Conservation (phyloP, 495 filamentous ascomycete genomes). For the Cudoniella acicularis region DNA sequence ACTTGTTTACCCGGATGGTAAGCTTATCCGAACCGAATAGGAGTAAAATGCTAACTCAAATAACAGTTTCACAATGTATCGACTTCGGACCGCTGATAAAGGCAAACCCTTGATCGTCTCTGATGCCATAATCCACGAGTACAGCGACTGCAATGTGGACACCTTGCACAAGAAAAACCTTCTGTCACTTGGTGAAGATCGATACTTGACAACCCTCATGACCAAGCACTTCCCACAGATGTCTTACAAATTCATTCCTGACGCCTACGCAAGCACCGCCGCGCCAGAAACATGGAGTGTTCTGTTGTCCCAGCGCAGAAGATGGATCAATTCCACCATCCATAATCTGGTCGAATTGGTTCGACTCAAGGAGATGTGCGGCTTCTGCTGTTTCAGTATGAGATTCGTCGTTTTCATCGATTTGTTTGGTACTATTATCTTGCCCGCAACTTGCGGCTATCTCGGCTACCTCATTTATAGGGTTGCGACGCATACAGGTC, state of each 20-base stretch:
- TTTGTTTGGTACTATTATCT: slow-evolving; percentile 87
- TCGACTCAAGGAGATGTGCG: slow-evolving; percentile 84
- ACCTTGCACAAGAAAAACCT: slow-evolving; percentile 99
- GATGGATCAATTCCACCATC: slow-evolving; percentile 98
- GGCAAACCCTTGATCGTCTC: slow-evolving; percentile 91
- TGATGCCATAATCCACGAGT: slow-evolving; percentile 80
- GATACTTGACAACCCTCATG: slow-evolving; percentile 95
- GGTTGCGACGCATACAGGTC: slow-evolving; percentile 65
- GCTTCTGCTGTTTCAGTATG: slow-evolving; percentile 99
- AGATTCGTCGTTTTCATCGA: slow-evolving; percentile 96
- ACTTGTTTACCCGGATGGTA: slow-evolving; percentile 99
- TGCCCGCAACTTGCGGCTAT: slow-evolving; percentile 88
- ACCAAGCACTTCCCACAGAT: slow-evolving; percentile 93
- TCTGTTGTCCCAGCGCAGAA: slow-evolving; percentile 86
- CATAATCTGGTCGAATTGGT: slow-evolving; percentile 93
- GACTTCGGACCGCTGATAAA: slow-evolving; percentile 85
- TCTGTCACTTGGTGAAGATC: slow-evolving; percentile 91
- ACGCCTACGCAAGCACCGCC: slow-evolving; percentile 88
- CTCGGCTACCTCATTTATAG: slow-evolving; percentile 85
- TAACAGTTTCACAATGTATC: slow-evolving; percentile 97
- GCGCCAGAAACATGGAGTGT: slow-evolving; percentile 93
- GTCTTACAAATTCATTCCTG: slow-evolving; percentile 93
- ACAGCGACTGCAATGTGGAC: slow-evolving; percentile 82
- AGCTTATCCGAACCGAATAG: slow-evolving; percentile 42
- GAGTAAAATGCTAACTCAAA: slow-evolving; percentile 7